These are phyloP conservation scores for Chrysoporthe deuterocubensis DNA, from an alignment of 2,329 filamentous ascomycete species.

Conservation along the genomic window DNA sequence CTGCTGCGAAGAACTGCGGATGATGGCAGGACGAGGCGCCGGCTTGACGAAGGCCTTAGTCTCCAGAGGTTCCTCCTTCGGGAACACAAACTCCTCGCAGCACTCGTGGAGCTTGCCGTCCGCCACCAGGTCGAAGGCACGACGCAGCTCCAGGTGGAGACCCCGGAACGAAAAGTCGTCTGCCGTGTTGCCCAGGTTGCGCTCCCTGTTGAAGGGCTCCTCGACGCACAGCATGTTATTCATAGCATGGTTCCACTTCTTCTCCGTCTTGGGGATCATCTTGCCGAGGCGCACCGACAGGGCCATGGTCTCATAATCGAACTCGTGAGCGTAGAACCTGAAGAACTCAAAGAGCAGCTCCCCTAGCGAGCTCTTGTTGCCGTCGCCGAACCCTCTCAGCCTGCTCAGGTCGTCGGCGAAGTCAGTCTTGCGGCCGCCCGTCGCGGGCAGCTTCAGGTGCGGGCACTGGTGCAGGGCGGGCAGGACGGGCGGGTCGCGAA, in stretches of 20 bases:
- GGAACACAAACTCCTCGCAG: slow-evolving; percentile 87
- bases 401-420: slow-evolving; percentile 87
- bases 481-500: slow-evolving; percentile 79
- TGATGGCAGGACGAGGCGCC: slow-evolving; percentile 58
- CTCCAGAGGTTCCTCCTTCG: slow-evolving; percentile 71
- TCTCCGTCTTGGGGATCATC: slow-evolving; percentile 71
- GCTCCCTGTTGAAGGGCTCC: slow-evolving; percentile 88
- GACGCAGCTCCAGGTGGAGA: slow-evolving; percentile 84
- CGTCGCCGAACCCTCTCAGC: slow-evolving; percentile 72
- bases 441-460: slow-evolving; percentile 61
- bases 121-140: slow-evolving; percentile 83
- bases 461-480: slow-evolving; percentile 81
- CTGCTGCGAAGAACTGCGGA: slow-evolving; percentile 66
- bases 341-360: slow-evolving; percentile 96
- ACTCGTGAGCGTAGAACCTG: slow-evolving; percentile 89
- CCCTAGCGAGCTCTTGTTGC: slow-evolving; percentile 82
- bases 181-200: slow-evolving; percentile 94
- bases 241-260: slow-evolving; percentile 80
- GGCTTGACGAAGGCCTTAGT: slow-evolving; percentile 60
- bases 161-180: slow-evolving; percentile 94
- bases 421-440: slow-evolving; percentile 70
- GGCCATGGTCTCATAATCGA: slow-evolving; percentile 84
- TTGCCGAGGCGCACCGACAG: slow-evolving; percentile 85
- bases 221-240: slow-evolving; percentile 93
- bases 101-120: slow-evolving; percentile 79